Base-by-base conservation (phyloP, 2,329 filamentous ascomycete genomes). In the Penicillium nordicum region DNA sequence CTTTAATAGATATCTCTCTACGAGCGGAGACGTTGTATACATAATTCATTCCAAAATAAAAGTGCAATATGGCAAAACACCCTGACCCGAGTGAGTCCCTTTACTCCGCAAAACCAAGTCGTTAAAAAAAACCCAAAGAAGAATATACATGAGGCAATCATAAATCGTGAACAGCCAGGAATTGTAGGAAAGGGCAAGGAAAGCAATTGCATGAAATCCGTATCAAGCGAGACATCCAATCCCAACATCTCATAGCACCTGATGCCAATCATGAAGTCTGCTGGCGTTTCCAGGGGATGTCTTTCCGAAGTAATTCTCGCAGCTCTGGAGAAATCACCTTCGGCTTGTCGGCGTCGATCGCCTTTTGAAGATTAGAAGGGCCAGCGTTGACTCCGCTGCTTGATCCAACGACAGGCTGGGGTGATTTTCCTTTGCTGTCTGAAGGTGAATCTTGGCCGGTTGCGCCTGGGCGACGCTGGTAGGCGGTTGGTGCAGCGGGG, bases 281-380 rank as follows among this genome's bases (percentile, higher is more conserved):
- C 25, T 67, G 59, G 34, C 63, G 55, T 71, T 75, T 61, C 79
- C 79, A 59, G 67, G 78, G 69, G 8, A 88, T 75, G 57, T 88
- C 83, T 57, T 82, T 77, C 61, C 82, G 84, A n/a, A 89, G 68
- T 42, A 90, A 63, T 7, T 76, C 73, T 46, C 87, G 79, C 55
- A 90, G 69, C 63, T 89, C 85, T 0, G 84, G 79, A 60, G 82
- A 86, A 45, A 90, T 85, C 16, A 87, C 79, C 62, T 80, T 83
- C 9, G 78, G 70, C 36, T 75, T 72, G 36, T 69, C 59, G 38
- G 61, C 56, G 4, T 64, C 57, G 9, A 66, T 61, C 18, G 59
- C 58, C 30, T 53, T 57, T 34, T 64, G 57, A 12, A 66, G 55
- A 2, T 57, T 40, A 12, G 65, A 50, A 47, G 68, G 53, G 34